Conservation (phyloP, 2,329 filamentous ascomycete species). For the Catunica adiposa region DNA sequence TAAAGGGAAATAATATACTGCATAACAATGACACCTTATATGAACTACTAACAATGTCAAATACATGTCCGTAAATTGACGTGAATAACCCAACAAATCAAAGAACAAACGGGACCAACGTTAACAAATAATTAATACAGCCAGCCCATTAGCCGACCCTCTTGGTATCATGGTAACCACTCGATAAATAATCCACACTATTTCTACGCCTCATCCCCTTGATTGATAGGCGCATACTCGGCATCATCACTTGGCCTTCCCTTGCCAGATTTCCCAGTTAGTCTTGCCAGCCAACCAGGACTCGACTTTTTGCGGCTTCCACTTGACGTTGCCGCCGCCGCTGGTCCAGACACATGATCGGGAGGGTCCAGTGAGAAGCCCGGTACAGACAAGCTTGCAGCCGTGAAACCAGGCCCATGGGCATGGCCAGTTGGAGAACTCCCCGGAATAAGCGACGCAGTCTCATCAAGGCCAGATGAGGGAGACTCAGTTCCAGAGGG, state of each 20-base stretch:
- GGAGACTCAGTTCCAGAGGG: constrained; percentile 69
- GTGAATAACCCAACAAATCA: no score
- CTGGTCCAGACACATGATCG: constrained; percentile 30
- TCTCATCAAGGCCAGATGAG: constrained; percentile 47
- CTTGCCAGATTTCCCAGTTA: constrained; percentile 24
- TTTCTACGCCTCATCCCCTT: constrained; percentile 22
- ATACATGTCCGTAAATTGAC: no score
- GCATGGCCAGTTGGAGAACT: constrained; percentile 50
- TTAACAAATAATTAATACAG: no score
- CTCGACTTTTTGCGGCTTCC: not conserved
- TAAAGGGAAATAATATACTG: not conserved
- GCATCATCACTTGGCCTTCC: constrained; percentile 21
- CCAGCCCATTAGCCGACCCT: no score
- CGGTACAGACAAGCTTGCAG: constrained; percentile 43
- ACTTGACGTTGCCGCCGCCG: not conserved
- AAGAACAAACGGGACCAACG: no score
- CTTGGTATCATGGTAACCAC: not conserved
- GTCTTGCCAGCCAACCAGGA: constrained; percentile 32
- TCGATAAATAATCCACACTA: not conserved
- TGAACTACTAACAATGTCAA: no score
- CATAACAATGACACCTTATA: not conserved
- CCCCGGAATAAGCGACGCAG: constrained; percentile 61
- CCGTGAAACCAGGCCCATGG: constrained; percentile 41
- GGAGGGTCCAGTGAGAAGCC: constrained; percentile 62
- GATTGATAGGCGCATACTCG: constrained; percentile 26